Evolutionary conservation across 805 yeast species (phyloP).

Genomic region (Candida xyloterini): DNA sequence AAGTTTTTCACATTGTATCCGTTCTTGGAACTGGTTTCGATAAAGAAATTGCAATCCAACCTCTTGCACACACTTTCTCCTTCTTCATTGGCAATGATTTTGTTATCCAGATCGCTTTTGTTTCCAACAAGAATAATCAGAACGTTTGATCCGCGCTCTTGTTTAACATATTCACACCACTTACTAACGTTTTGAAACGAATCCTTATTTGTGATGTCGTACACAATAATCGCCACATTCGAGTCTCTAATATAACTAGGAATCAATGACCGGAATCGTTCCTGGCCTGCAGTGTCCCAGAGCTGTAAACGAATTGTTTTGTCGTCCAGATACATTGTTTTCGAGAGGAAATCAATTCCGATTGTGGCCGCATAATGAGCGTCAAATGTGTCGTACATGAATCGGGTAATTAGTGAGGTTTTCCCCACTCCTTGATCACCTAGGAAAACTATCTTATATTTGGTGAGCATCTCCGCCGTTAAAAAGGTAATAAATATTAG

Average conservation of each 20-base stretch:
- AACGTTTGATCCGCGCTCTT: conserved; percentile 88
- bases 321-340: conserved; percentile 92
- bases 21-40: conserved; percentile 93
- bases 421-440: conserved; percentile 99
- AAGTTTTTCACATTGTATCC: conserved; percentile 90
- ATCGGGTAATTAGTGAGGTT: conserved; percentile 92
- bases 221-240: conserved; percentile 95
- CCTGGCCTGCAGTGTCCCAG: conserved; percentile 99
- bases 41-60: conserved; percentile 72
- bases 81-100: conserved; percentile 81
- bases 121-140: conserved; percentile 90
- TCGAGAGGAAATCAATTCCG: conserved; percentile 92
- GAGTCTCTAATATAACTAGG: conserved; percentile 96
- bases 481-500: neutral
- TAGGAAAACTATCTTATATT: conserved; percentile 86
- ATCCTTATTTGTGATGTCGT: conserved; percentile 85
- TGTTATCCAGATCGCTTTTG: conserved; percentile 79
- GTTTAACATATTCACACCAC: conserved; percentile 93
- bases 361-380: conserved; percentile 96
- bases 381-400: conserved; percentile 97
- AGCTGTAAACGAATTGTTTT: conserved; percentile 91
- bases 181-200: conserved; percentile 80
- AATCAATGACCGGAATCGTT: conserved; percentile 87
- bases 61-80: conserved; percentile 74
- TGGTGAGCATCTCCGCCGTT: conserved; percentile 41